phyloP scores from a whole-genome alignment of 73 alveolate species.

The Tetrahymena elliotti region DNA sequence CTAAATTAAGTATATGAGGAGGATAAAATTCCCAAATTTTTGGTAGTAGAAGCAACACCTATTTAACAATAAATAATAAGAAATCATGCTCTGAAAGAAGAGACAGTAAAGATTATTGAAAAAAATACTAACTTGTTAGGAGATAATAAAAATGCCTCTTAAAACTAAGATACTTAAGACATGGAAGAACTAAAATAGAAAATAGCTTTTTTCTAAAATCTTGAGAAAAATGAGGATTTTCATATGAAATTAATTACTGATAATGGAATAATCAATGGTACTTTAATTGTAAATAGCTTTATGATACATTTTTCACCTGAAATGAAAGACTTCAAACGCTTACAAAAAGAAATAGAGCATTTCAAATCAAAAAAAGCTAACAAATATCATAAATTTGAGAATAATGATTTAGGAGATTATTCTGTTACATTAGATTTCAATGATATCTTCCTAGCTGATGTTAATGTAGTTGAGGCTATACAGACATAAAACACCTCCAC shows the following conservation, averaged over 20 bases:
- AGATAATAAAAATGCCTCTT: neutral
- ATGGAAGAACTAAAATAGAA: neutral
- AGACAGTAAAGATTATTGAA: neutral
- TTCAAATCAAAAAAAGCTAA: neutral
- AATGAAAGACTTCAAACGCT: neutral
- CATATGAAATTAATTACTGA: neutral
- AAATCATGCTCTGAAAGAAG: neutral
- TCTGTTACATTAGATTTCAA: neutral
- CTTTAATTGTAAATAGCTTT: neutral
- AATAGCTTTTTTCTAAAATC: neutral
- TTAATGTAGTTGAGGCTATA: neutral
- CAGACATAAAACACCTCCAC: neutral
- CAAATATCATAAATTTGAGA: neutral
- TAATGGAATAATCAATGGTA: neutral
- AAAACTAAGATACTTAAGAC: neutral
- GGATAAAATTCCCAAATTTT: neutral
- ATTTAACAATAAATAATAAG: neutral
- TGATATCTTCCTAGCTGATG: neutral
- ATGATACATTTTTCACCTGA: neutral
- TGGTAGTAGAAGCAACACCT: neutral
- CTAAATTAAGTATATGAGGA: neutral
- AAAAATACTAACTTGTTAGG: neutral
- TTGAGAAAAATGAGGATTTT: neutral
- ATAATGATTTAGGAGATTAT: neutral
- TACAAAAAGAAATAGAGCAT: neutral